Evolutionary conservation across 495 filamentous ascomycete genomes (phyloP), one percentile per base, ranked within the genome.

Genomic region (Penicillium paxilli): DNA sequence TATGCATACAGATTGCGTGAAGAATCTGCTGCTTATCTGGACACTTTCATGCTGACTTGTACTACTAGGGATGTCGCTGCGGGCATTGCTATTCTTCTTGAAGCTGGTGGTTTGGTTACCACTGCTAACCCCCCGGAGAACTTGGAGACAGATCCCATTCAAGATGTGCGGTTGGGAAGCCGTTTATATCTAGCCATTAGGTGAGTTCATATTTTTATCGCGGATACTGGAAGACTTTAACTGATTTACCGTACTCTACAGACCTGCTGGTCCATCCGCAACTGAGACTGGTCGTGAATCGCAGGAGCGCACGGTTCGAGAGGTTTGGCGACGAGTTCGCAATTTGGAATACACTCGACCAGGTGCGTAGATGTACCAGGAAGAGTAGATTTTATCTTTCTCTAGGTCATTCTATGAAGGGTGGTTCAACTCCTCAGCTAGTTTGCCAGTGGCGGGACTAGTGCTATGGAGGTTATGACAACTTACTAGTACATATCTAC

Each of bases 261-360:
- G 85, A 70, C 83, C 85, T 8, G 85, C 85, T 51, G 86, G 84
- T 0, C 74, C 80, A 7, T 80, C 80, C 1, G 60, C 65, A n/a
- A 78, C 66, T 0, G 86, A 88, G 60, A 81, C 82, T 16, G 85
- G 77, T 14, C 74, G 83, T 24, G 66, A 86, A 63, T 76, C 79
- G 10, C 86, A 90, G 55, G 84, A 88, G 58, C 73, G 85, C 32
- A 81, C 83, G 0, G 83, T 86, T 24, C 74, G 84, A n/a, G 84
- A 87, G 62, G 81, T 86, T 20, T 90, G 87, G 86, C 75, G 74
- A 52, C 73, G 86, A 35, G 85, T 88, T 19, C 69, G 77, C 32
- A 67, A 74, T 19, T 66, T 89, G 42, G 80, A 85, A 55, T 90
- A 89, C 58, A 64, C 58, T 8, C 72, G 86, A 40, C 84, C 84